Conservation (phyloP, 2,329 filamentous ascomycete genomes). For the Cryphonectria nitschkei region DNA sequence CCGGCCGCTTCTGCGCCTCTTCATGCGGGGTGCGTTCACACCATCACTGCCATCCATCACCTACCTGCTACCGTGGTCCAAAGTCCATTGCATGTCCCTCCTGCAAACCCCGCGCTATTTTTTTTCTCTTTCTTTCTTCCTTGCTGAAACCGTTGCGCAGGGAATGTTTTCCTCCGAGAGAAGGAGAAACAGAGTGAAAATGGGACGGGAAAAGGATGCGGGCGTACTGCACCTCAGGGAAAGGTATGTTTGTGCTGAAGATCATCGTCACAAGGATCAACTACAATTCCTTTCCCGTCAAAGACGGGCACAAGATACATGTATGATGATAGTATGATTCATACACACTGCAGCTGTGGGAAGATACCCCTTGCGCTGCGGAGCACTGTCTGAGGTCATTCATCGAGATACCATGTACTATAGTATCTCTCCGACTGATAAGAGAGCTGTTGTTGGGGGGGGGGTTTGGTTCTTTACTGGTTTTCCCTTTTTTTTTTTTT, state of each 20-base stretch:
- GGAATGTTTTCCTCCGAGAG: neutral
- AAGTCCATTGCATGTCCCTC: neutral
- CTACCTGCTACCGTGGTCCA: neutral
- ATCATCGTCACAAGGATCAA: neutral
- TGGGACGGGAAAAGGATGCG: neutral
- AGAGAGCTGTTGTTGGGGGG: neutral
- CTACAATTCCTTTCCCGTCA: neutral
- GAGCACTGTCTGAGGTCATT: neutral
- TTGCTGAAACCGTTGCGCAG: neutral
- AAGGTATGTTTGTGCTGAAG: neutral
- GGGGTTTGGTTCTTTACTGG: too few species aligned
- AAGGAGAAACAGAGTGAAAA: neutral
- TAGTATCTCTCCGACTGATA: constrained; percentile 3
- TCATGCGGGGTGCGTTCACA: neutral
- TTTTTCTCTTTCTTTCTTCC: too few species aligned
- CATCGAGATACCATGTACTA: neutral
- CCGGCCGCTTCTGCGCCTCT: neutral
- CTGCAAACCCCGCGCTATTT: neutral
- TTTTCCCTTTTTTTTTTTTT: neutral
- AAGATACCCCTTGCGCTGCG: neutral
- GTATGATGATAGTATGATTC: neutral
- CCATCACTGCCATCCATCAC: neutral
- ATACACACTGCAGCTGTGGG: neutral
- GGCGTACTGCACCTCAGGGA: neutral
- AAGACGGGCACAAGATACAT: neutral